A percentile compares a stretch with the other conserved stretches of the same genome.
Conservation (phyloP, 2,329 filamentous ascomycete genomes). For the Xylariaceae sp. region DNA sequence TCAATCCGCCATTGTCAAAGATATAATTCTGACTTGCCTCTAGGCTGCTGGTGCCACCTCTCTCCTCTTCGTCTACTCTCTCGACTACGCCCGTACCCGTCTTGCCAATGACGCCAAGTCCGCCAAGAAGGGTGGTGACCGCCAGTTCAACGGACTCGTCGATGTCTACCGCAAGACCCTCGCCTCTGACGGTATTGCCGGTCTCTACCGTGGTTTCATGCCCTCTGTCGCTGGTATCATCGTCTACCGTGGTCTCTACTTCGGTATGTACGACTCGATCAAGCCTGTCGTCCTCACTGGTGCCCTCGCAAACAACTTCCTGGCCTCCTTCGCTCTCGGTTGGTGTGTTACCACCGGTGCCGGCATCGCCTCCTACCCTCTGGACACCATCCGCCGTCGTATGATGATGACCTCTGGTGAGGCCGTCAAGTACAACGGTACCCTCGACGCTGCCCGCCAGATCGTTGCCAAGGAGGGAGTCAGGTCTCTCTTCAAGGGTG, state of each 20-base stretch:
- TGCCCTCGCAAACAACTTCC: conserved; percentile 93
- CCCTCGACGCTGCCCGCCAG: conserved; percentile 91
- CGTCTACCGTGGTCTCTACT: conserved; percentile 99
- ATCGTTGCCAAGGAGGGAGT: conserved; percentile 97
- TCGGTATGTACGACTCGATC: conserved; percentile 99
- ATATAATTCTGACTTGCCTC: conserved; percentile 30
- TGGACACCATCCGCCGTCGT: conserved; percentile 99
- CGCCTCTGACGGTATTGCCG: conserved; percentile 95
- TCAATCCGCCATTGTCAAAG: not conserved
- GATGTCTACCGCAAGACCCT: conserved; percentile 99
- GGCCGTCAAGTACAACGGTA: conserved; percentile 99
- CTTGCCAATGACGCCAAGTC: conserved; percentile 99
- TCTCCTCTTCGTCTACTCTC: conserved; percentile 99
- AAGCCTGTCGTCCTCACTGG: conserved; percentile 97
- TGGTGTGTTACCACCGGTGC: conserved; percentile 99
- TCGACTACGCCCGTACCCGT: conserved; percentile 99
- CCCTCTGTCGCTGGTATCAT: conserved; percentile 98
- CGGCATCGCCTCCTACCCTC: conserved; percentile 99
- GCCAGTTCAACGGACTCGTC: conserved; percentile 99
- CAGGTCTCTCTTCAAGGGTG: conserved; percentile 99
- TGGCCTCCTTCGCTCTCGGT: conserved; percentile 97
- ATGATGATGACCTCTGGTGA: conserved; percentile 99
- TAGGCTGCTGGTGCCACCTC: conserved; percentile 98
- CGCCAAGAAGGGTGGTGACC: conserved; percentile 93
- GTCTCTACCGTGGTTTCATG: conserved; percentile 99